phyloP scores from a whole-genome alignment of 345 rosid genomes.

The Xanthoceras sorbifolium region DNA sequence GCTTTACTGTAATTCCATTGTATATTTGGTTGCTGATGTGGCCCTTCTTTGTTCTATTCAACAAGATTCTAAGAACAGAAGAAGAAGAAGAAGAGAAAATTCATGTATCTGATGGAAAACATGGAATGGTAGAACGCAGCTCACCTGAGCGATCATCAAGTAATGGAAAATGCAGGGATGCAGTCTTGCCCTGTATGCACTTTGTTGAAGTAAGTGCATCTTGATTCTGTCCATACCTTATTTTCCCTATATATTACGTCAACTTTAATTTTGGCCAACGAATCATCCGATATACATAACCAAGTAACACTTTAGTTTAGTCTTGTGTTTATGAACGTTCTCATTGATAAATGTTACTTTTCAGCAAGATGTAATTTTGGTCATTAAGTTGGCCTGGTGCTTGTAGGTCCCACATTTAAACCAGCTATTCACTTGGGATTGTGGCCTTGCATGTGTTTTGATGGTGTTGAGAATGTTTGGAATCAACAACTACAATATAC shows the following conservation, averaged over 20 bases:
- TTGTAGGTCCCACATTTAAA: conserved; percentile 78
- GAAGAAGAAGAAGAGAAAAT: conserved; percentile 35
- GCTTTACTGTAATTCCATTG: conserved; percentile 1
- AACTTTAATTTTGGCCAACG: not conserved
- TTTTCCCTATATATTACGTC: conserved; percentile 2
- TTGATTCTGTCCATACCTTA: not conserved
- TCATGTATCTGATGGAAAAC: conserved; percentile 27
- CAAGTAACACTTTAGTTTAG: not conserved
- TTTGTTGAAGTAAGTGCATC: conserved; percentile 51
- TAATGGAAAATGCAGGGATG: conserved; percentile 27
- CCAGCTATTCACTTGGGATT: conserved; percentile 88
- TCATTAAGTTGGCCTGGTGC: conserved; percentile 12
- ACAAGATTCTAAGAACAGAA: conserved; percentile 58
- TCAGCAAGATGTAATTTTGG: not conserved
- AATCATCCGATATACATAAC: not conserved
- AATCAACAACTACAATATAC: conserved; percentile 49
- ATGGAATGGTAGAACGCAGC: conserved; percentile 24
- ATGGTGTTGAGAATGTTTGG: conserved; percentile 86
- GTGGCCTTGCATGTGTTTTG: conserved; percentile 90
- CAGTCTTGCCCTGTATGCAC: conserved; percentile 39
- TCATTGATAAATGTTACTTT: not conserved
- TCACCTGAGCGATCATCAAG: conserved; percentile 34
- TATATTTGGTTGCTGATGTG: conserved; percentile 49
- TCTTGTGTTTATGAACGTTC: not conserved
- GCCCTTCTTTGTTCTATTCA: conserved; percentile 60